phyloP scores from a whole-genome alignment of 805 yeast genomes.

The Brettanomyces sp. region DNA sequence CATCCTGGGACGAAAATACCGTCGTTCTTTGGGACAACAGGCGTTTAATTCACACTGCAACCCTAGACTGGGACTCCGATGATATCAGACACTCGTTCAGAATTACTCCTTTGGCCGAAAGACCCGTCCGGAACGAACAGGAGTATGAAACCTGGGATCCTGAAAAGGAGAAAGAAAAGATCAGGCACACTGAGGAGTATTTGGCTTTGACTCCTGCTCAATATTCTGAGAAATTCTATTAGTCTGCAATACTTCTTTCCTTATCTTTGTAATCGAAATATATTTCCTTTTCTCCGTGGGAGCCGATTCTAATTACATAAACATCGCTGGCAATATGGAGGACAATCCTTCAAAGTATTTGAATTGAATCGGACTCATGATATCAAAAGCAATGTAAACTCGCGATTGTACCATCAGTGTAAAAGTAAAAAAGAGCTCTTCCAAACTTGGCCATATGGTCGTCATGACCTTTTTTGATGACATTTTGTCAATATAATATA shows the following conservation, averaged over 20 bases:
- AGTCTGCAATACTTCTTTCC: not conserved
- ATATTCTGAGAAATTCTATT: constrained; percentile 9
- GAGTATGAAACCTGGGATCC: constrained; percentile 24
- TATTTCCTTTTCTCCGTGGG: not conserved
- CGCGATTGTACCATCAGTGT: no score
- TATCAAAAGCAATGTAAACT: no score
- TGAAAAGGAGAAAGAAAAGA: constrained; percentile 16
- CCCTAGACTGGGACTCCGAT: constrained; percentile 62
- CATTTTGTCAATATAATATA: no score
- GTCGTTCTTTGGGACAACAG: constrained; percentile 79
- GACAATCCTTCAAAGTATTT: no score
- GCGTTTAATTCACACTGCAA: constrained; percentile 57
- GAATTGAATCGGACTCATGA: no score
- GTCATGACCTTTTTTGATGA: no score
- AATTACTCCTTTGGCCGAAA: constrained; percentile 64
- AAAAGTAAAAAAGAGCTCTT: no score
- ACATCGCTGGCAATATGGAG: no score
- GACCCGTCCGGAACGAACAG: constrained; percentile 36
- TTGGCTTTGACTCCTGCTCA: constrained; percentile 13
- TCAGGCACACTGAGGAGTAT: constrained; percentile 10
- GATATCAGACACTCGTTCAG: constrained; percentile 65
- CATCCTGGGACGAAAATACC: constrained; percentile 60
- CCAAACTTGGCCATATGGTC: no score
- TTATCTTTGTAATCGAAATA: not conserved
- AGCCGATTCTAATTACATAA: no score